A percentile compares a stretch with the other conserved stretches of the same genome.
Conservation (phyloP, 2,329 filamentous ascomycete species). For the Hypoxylon sp. region DNA sequence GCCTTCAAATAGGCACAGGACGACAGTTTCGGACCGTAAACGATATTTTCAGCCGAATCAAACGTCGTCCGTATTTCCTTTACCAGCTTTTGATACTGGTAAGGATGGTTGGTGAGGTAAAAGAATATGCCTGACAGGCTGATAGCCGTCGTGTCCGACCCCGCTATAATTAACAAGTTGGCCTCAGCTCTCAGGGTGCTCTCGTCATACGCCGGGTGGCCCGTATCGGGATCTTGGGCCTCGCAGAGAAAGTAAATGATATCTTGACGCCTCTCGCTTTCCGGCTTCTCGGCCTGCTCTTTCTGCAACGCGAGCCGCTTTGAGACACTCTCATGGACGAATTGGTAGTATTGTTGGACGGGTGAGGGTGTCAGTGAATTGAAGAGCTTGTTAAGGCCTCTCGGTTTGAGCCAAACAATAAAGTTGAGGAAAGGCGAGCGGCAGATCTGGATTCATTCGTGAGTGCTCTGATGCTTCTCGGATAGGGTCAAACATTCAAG, state of each 20-base stretch:
- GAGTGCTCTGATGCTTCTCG: not conserved
- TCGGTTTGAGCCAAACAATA: conserved; percentile 33
- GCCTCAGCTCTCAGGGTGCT: conserved; percentile 27
- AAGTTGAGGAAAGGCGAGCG: conserved; percentile 17
- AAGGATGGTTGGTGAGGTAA: conserved; percentile 28
- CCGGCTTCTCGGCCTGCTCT: conserved; percentile 18
- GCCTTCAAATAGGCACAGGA: conserved; percentile 35
- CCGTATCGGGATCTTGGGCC: conserved; percentile 31
- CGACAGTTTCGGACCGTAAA: conserved; percentile 31
- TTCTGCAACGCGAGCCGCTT: conserved; percentile 27
- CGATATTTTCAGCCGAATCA: conserved; percentile 25
- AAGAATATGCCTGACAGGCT: conserved; percentile 33
- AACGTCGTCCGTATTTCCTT: conserved; percentile 30
- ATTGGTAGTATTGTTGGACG: conserved; percentile 27
- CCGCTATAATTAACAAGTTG: conserved; percentile 36
- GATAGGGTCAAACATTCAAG: not conserved
- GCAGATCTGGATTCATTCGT: conserved; percentile 13
- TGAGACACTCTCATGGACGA: conserved; percentile 31
- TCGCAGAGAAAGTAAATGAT: conserved; percentile 37
- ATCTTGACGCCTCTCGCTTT: conserved; percentile 33
- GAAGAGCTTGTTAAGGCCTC: conserved; percentile 29
- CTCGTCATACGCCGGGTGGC: conserved; percentile 24
- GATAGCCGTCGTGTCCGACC: conserved; percentile 34
- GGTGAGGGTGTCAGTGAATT: conserved; percentile 17
- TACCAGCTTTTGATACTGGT: conserved; percentile 19